Evolutionary conservation across 495 filamentous ascomycete genomes (phyloP), one percentile per base, ranked within the genome.

Genomic region (Evernia prunastri): DNA sequence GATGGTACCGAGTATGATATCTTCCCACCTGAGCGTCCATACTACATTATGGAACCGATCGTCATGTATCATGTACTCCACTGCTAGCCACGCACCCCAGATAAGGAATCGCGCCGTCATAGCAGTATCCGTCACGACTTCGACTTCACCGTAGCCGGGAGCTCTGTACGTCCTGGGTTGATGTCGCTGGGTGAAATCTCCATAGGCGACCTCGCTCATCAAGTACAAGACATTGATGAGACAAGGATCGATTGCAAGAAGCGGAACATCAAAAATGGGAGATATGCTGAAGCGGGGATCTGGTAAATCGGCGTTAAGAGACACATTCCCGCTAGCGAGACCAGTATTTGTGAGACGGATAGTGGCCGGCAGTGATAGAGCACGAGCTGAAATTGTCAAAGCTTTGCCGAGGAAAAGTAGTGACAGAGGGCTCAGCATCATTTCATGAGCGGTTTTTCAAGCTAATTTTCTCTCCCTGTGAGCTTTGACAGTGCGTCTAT

Each of bases 261-360:
- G 27, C n/a, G n/a, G n/a, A 8, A 13, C 7, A 6, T n/a, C 47
- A 53, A 53, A 53, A n/a, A 8, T 53, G n/a, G 47, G n/a, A 29
- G n/a, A 7, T 23, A 53, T 29, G 27, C 47, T 53, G 47, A 53
- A 53, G 47, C 47, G 47, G 20, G 47, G 47, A 53, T 53, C 47
- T 23, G 47, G 47, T 29, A 53, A 10, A 13, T 53, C 47, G 9
- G n/a, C 27, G 47, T 29, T 29, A 7, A 53, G 47, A 23, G 27
- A 23, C 8, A 23, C 47, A 53, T 29, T 53, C n/a, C 27, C 47
- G 6, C 2, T 15, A 53, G 47, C 47, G 47, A 53, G 47, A 29
- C 27, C n/a, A 23, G 47, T 7, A 13, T 53, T 15, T 12, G 47
- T 53, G 47, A 39, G 36, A 39, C 13, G 36, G 36, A 39, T 39